phyloP scores from a whole-genome alignment of 306 rosid species.

The Senna tora region DNA sequence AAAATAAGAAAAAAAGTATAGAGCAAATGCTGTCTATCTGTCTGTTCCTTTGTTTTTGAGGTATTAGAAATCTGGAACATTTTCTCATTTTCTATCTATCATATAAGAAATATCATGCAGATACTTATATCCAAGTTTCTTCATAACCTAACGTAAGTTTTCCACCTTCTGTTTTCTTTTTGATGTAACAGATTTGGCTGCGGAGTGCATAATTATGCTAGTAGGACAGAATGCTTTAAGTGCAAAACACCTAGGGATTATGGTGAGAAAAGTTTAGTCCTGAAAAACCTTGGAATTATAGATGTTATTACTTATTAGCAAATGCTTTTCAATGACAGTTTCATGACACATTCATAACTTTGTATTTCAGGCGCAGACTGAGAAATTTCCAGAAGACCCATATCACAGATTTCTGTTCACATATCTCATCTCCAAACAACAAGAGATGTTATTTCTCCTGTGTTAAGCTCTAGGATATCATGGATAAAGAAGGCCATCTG shows the following conservation, averaged over 20 bases:
- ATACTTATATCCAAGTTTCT: slow-evolving; percentile 13
- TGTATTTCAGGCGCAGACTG: slow-evolving; percentile 56
- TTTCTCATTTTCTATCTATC: neutral
- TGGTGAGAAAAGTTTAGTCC: slow-evolving; percentile 57
- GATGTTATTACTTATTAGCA: slow-evolving; percentile 35
- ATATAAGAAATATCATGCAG: slow-evolving; percentile 1
- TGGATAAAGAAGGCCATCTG: slow-evolving; percentile 46
- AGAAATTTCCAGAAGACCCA: slow-evolving; percentile 37
- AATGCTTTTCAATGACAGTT: slow-evolving; percentile 38
- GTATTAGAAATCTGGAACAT: neutral
- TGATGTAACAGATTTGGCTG: slow-evolving; percentile 69
- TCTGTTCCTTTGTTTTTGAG: neutral
- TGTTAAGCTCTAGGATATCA: slow-evolving; percentile 45
- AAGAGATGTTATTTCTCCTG: slow-evolving; percentile 29
- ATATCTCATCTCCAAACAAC: slow-evolving; percentile 40
- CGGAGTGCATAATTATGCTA: slow-evolving; percentile 90
- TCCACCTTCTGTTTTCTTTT: slow-evolving; percentile 22
- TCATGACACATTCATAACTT: slow-evolving; percentile 34
- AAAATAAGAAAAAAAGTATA: neutral
- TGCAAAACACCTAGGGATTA: slow-evolving; percentile 75
- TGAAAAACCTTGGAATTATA: neutral
- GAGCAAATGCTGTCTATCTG: neutral
- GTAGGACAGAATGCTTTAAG: slow-evolving; percentile 79
- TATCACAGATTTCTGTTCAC: slow-evolving; percentile 29
- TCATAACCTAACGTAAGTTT: slow-evolving; percentile 10